A percentile compares a stretch with the other conserved stretches of the same genome.
Conservation (phyloP, 1,284 basidiomycete species). For the Trichosporon coremiiforme region DNA sequence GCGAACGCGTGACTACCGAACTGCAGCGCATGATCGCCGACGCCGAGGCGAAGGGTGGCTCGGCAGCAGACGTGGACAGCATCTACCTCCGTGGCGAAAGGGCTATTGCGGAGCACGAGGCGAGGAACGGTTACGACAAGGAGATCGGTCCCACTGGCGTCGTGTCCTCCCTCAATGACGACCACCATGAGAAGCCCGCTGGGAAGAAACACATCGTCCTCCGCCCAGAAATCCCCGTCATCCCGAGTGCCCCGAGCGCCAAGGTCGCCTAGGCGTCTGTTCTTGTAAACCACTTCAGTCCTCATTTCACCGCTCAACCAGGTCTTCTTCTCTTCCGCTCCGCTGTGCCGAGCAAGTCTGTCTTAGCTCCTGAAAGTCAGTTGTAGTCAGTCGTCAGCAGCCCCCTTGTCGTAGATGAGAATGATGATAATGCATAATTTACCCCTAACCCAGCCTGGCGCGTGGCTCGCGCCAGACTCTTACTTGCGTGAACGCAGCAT, state of each 20-base stretch:
- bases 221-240: neutral
- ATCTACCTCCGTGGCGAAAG: constrained; percentile 39
- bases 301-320: neutral
- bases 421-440: constrained; percentile 18
- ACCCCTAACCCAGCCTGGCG: neutral
- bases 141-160: constrained; percentile 36
- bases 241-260: neutral
- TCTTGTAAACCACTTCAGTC: neutral
- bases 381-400: neutral
- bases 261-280: neutral
- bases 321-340: neutral
- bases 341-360: too few species aligned
- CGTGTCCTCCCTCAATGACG: neutral
- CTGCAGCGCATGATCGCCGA: constrained; percentile 37
- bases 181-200: neutral
- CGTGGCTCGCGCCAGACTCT: too few species aligned
- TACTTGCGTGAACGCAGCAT: constrained; percentile 30
- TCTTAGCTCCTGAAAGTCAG: too few species aligned
- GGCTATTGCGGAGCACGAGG: constrained; percentile 39
- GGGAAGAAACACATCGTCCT: neutral
- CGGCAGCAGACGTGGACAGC: constrained; percentile 30
- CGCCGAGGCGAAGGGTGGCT: constrained; percentile 31
- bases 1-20: constrained; percentile 34
- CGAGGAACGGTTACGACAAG: constrained; percentile 41
- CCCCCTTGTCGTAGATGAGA: neutral